A percentile compares a stretch with the other conserved stretches of the same genome.
Conservation (phyloP, 352 stramenopile genomes). For the Phytopythium delawarense region DNA sequence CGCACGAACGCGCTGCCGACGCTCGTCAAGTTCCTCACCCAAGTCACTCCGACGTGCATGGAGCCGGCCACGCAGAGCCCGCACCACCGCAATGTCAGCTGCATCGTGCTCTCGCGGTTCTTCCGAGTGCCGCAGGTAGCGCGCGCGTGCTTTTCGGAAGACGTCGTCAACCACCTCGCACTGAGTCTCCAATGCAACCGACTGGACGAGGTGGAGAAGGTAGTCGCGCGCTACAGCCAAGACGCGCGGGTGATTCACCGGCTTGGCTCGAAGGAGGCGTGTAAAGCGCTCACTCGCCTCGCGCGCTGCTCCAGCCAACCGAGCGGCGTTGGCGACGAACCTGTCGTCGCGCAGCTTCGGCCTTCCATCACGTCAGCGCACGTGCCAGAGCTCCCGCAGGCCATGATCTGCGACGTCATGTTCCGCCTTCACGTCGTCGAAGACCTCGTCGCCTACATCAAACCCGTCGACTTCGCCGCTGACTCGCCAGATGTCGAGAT, state of each 20-base stretch:
- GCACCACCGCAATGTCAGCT: conserved; percentile 67
- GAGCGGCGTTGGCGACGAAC: background rate
- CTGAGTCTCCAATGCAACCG: conserved; percentile 69
- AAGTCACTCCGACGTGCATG: conserved; percentile 55
- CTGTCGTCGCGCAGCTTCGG: conserved; percentile 32
- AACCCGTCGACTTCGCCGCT: conserved; percentile 33
- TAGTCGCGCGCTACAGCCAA: conserved; percentile 17
- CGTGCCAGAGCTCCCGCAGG: conserved; percentile 49
- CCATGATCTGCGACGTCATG: conserved; percentile 60
- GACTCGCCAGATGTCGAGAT: conserved; percentile 23
- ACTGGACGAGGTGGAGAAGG: conserved; percentile 55
- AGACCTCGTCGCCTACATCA: conserved; percentile 57
- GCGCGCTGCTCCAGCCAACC: conserved; percentile 27
- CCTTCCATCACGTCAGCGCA: conserved; percentile 42
- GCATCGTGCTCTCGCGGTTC: conserved; percentile 56
- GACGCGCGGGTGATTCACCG: conserved; percentile 42
- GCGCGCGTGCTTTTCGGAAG: conserved; percentile 46
- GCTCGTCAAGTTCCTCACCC: conserved; percentile 45
- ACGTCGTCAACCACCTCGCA: conserved; percentile 59
- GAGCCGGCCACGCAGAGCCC: conserved; percentile 38
- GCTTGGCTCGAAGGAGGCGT: conserved; percentile 46
- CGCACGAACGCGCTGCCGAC: conserved; percentile 36
- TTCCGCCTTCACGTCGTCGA: conserved; percentile 62
- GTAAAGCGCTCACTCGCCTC: conserved; percentile 53
- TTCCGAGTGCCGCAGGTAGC: conserved; percentile 33